Evolutionary conservation across 2,329 filamentous ascomycete genomes (phyloP), one percentile per base, ranked within the genome.

Genomic region (Aspergillus uvarum): DNA sequence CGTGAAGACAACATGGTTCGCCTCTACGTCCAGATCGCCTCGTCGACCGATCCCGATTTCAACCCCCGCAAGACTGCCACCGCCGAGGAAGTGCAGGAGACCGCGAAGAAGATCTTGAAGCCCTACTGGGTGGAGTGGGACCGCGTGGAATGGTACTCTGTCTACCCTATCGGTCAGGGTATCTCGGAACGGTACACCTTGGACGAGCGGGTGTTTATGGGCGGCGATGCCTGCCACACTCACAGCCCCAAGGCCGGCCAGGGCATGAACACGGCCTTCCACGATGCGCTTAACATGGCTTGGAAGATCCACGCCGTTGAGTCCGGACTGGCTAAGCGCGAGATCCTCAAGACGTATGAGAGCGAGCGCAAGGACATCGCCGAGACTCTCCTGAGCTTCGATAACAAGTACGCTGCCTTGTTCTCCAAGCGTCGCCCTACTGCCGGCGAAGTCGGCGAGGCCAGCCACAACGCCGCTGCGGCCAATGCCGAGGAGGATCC

Each of bases 261-360:
- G 68, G 85, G 85, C 59, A 87, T 85, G 83, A 85, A 85, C 77
- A 85, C 84, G 64, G 81, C 85, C 22, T 84, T 84, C 76, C 75
- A 83, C 51, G 81, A 83, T 68, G 92, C 92, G 0, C 85, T 92
- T 61, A 98, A 97, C 75, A 82, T 98, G 47, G 93, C 93, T 7
- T 98, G 93, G 93, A 98, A 98, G 80, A 90, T 97, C 54, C 93
- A 96, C 72, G 87, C 90, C 38, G 94, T 97, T 10, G 92, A 96
- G 73, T 83, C 84, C 26, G 92, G 92, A 12, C 91, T 96, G 66
- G 91, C 92, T 1, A 79, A 87, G 31, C 88, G 90, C 62, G 85
- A 85, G 3, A 82, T 95, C 19, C 83, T 98, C 54, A 85, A 87
- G 63, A 95, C 93, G 0, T 98, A 97, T 74, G 91, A 97, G 77